Evolutionary conservation across 2,329 filamentous ascomycete species (phyloP).

Genomic region (Exophiala bonariae): DNA sequence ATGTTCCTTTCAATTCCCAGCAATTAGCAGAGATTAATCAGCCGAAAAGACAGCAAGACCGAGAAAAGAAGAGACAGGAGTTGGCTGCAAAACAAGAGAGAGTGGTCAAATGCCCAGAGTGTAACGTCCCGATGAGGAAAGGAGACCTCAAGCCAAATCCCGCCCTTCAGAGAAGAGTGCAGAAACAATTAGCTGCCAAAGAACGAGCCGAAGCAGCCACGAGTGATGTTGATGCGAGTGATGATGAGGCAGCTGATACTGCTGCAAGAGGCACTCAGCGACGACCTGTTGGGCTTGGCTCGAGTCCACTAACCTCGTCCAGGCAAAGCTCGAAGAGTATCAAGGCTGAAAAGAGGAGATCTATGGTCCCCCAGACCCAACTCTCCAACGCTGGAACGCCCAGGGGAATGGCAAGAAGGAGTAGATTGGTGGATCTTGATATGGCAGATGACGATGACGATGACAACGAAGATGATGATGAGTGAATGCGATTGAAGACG

Average conservation of each 20-base stretch:
- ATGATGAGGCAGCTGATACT: constrained; percentile 22
- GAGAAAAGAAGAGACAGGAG: constrained; percentile 4
- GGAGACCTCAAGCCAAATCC: constrained; percentile 42
- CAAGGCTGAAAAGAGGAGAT: not conserved
- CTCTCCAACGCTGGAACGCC: not conserved
- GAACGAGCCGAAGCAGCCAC: constrained; percentile 27
- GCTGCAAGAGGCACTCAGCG: constrained; percentile 24
- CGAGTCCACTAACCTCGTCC: constrained; percentile 13
- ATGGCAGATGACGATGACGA: too few species aligned
- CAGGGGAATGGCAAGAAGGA: not conserved
- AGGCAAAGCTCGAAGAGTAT: not conserved
- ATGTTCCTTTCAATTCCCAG: constrained; percentile 28
- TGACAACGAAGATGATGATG: too few species aligned
- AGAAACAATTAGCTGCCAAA: constrained; percentile 31
- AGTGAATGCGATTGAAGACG: too few species aligned
- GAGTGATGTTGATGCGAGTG: constrained; percentile 20
- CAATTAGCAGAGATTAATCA: constrained; percentile 19
- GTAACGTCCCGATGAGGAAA: constrained; percentile 37
- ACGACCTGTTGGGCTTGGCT: constrained; percentile 17
- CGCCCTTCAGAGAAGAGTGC: constrained; percentile 40
- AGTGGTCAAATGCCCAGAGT: constrained; percentile 43
- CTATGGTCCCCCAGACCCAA: not conserved
- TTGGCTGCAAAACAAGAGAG: constrained; percentile 6
- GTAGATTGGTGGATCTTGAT: not conserved
- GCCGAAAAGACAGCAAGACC: not conserved